phyloP scores from a whole-genome alignment of 2,329 filamentous ascomycete genomes.

The Elsinoe batatas region DNA sequence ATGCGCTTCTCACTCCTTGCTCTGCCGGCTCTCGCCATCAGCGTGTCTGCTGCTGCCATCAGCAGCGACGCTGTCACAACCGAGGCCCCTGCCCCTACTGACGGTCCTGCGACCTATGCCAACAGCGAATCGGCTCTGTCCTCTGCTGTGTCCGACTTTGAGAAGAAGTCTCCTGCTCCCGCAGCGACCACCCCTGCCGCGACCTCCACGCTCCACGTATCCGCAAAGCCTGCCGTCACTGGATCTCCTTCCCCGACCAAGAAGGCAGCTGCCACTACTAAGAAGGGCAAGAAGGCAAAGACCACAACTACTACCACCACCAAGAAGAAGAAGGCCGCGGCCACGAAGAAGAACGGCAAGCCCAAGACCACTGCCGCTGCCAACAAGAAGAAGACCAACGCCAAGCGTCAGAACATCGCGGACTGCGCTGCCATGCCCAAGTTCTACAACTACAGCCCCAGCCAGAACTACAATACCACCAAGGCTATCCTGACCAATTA shows the following conservation, averaged over 20 bases:
- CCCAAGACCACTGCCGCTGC: background rate
- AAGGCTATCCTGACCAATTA: background rate
- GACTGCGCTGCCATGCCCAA: background rate
- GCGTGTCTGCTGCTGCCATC: background rate
- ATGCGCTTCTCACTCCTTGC: slow-evolving; percentile 12
- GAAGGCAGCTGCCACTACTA: background rate
- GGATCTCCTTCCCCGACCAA: background rate
- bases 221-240: background rate
- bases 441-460: background rate
- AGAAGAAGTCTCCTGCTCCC: background rate
- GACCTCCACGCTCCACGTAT: background rate
- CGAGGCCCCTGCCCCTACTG: background rate
- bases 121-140: background rate
- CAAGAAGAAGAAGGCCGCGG: background rate
- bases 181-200: background rate
- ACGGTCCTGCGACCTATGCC: background rate
- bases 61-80: background rate
- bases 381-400: background rate
- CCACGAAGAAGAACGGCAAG: background rate
- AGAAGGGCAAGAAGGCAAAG: background rate
- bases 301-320: background rate
- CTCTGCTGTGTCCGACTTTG: background rate
- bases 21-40: slow-evolving; percentile 1
- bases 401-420: background rate
- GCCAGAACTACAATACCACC: background rate